Evolutionary conservation across 2,329 filamentous ascomycete species (phyloP).

Genomic region (Coleophoma eucalyptorum): DNA sequence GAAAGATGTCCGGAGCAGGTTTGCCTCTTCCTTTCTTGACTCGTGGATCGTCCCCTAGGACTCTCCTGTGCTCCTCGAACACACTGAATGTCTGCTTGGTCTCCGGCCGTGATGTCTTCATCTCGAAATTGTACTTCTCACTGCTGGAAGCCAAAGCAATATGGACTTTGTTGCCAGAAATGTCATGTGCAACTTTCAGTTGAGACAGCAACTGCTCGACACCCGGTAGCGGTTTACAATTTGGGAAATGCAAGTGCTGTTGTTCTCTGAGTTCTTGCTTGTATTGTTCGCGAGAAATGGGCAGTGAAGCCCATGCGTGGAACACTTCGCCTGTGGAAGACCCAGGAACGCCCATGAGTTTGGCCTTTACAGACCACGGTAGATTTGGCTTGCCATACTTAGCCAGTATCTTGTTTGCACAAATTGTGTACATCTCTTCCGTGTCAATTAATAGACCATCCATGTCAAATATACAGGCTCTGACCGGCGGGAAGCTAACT

Average conservation of each 20-base stretch:
- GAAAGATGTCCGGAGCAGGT: constrained; percentile 90
- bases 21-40: constrained; percentile 82
- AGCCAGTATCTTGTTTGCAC: constrained; percentile 75
- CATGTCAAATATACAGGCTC: constrained; percentile 97
- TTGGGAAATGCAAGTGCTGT: constrained; percentile 69
- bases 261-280: constrained; percentile 51
- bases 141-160: constrained; percentile 77
- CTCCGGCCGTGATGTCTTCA: constrained; percentile 38
- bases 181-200: constrained; percentile 33
- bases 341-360: constrained; percentile 43
- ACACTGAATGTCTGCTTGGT: constrained; percentile 46
- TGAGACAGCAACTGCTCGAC: constrained; percentile 64
- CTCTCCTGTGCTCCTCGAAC: constrained; percentile 67
- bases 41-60: constrained; percentile 81
- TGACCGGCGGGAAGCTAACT: constrained; percentile 67
- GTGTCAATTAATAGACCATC: constrained; percentile 92
- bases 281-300: constrained; percentile 69
- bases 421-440: constrained; percentile 84
- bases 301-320: constrained; percentile 79
- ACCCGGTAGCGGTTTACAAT: constrained; percentile 71
- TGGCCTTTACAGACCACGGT: constrained; percentile 89
- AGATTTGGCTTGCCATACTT: constrained; percentile 69
- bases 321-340: constrained; percentile 52
- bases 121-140: constrained; percentile 38
- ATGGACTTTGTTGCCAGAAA: constrained; percentile 43